A percentile compares a stretch with the other conserved stretches of the same genome.
Evolutionary conservation across 495 filamentous ascomycete genomes (phyloP).

Genomic region (Cercophora sp.): DNA sequence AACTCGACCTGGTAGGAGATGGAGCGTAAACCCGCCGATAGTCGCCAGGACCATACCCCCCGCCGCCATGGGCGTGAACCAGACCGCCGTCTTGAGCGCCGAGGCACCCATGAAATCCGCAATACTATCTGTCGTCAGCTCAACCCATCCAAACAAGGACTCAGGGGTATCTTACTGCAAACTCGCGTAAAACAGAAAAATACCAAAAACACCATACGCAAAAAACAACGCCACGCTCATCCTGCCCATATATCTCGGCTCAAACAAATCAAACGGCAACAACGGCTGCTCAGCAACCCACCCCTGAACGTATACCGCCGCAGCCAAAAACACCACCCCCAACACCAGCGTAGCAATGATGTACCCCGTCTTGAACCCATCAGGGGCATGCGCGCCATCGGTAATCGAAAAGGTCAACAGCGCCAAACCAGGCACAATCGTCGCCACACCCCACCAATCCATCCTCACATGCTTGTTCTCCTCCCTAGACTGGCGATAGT

Average conservation of each 20-base stretch:
- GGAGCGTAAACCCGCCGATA: conserved; percentile 70
- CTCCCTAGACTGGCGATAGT: conserved; percentile 45
- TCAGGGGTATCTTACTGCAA: conserved; percentile 62
- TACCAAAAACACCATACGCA: conserved; percentile 70
- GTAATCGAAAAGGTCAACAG: conserved; percentile 78
- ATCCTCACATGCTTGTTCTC: conserved; percentile 39
- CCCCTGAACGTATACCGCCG: conserved; percentile 69
- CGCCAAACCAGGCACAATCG: conserved; percentile 63
- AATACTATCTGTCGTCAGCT: conserved; percentile 47
- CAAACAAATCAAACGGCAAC: conserved; percentile 70
- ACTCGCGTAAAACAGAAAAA: conserved; percentile 74
- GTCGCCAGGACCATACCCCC: conserved; percentile 71
- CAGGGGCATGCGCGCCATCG: conserved; percentile 63
- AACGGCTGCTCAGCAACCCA: conserved; percentile 71
- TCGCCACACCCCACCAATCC: conserved; percentile 56
- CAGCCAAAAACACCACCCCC: conserved; percentile 53
- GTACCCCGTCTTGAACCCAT: conserved; percentile 72
- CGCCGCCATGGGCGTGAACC: conserved; percentile 71
- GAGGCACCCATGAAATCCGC: conserved; percentile 58
- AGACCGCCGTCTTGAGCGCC: conserved; percentile 71
- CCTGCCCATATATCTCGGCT: conserved; percentile 66
- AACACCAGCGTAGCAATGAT: conserved; percentile 58
- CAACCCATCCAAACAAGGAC: not conserved
- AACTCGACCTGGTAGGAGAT: conserved; percentile 67
- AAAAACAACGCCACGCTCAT: conserved; percentile 66